Evolutionary conservation across 306 rosid genomes (phyloP), one percentile per base, ranked within the genome.

Genomic region (Senna siamea): DNA sequence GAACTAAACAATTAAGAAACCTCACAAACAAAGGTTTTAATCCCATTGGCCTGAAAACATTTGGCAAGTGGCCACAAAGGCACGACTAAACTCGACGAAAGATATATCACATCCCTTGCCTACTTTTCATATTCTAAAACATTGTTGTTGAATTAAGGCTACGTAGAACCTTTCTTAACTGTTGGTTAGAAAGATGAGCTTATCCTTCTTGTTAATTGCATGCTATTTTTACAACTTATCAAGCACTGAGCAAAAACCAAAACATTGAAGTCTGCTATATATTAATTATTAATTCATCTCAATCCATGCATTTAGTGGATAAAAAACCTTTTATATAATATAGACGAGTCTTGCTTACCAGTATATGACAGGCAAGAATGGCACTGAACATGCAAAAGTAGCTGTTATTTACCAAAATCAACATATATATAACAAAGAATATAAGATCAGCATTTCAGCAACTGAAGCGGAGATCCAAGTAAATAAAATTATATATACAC

Each of bases 71-170:
- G 30, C 30, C 30, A 8, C 20, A 34, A 10, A 4, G 35, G 26
- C 38, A 72, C 52, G 66, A 46, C 9, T 17, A 72, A 10, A 57
- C 48, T 46, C 14, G 12, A 59, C 1, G 30, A 26, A 26, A 26
- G 30, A 26, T 26, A 26, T 4, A 23, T 9, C 2, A 35, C 4
- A 18, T 10, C 44, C n/a, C 23, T 56, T 26, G 17, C 19, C 43
- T 14, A 9, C 53, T 56, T 56, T 55, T 15, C n/a, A 71, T 15
- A 43, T 43, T 71, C 76, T 32, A 26, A 4, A 17, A 60, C 66
- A 34, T 3, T 5, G 18, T 37, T 61, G 19, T 7, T 4, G 40
- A 37, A 5, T 37, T 41, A 40, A 19, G 9, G 9, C 17, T 13
- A 1, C 6, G 46, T 14, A 10, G 9, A 60, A 15, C 22, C 28